phyloP scores from a whole-genome alignment of 306 rosid genomes.

The Crotalaria pallida region DNA sequence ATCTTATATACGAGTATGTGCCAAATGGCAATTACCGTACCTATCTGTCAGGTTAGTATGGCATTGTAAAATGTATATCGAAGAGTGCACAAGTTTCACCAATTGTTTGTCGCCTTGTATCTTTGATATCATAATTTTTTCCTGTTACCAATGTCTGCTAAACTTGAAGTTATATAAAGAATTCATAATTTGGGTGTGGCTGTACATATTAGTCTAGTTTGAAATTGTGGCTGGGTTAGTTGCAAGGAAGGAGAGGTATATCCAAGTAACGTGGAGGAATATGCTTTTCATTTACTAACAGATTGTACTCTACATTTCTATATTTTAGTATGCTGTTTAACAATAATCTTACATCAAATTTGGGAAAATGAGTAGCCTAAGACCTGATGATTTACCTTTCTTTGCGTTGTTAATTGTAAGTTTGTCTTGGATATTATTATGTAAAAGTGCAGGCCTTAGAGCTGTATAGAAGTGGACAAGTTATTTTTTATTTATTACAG shows the following conservation, averaged over 20 bases:
- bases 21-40: conserved; percentile 50
- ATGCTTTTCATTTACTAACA: not conserved
- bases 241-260: not conserved
- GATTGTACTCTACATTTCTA: not conserved
- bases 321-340: not conserved
- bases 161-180: not conserved
- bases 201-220: not conserved
- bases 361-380: not conserved
- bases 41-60: conserved; percentile 63
- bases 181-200: not conserved
- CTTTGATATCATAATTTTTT: not conserved
- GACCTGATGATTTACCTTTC: not conserved
- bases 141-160: not conserved
- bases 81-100: not conserved
- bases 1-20: conserved; percentile 67
- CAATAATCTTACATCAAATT: not conserved
- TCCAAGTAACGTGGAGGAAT: not conserved
- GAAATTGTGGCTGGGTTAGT: not conserved
- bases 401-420: not conserved
- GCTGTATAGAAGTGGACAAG: not conserved
- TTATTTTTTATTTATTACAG: not conserved
- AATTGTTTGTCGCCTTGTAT: not conserved
- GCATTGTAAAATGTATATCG: not conserved
- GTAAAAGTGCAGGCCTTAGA: not conserved
- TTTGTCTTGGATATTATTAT: not conserved